Base-by-base conservation (phyloP, 2,329 filamentous ascomycete genomes). In the Paecilomyces dactylethromorphus region DNA sequence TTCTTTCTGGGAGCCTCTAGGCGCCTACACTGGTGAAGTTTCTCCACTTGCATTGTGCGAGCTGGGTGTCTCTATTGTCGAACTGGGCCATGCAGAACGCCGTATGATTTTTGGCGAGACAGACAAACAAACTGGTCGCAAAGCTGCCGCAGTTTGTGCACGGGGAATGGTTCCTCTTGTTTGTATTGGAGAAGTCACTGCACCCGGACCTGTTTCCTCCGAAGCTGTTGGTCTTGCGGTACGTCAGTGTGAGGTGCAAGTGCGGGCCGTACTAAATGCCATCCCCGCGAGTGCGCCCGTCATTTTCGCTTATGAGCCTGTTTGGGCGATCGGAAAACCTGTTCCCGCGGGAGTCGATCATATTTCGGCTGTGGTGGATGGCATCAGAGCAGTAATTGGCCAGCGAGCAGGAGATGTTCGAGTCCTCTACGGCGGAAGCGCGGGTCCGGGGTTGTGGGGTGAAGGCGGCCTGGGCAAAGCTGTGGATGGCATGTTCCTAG, bases 291-390 rank as follows among this genome's bases (percentile, higher is more conserved):
- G 84, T 15, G 83, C 85, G 0, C 87, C 91, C 54, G 82, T 94
- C 4, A 83, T 93, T 6, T 81, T 95, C 59, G 91, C 91, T 0
- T 95, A 95, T 69, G 91, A 95, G 77, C 91, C 91, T 7, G 90
- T 94, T 1, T 95, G 91, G 91, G 91, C 91, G 0, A 95, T 94
- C 72, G 91, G 91, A 0, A 87, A 90, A 10, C 78, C 82, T 1
- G 79, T 87, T 67, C 90, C 91, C 2, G 91, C 91, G 0, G 82
- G 82, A 7, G 83, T 87, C 18, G 86, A 87, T 61, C 87, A 95
- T 69, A 88, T 95, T 0, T 82, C 87, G 3, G 82, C 79, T 39
- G 89, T 94, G 1, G 86, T 89, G 15, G 81, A 81, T 65, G 84
- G 84, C 18, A 80, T 92, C 54, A 81, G 87, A 57, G 67, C 68